Base-by-base conservation (phyloP, 2,329 filamentous ascomycete species). In the Colletotrichum lini region DNA sequence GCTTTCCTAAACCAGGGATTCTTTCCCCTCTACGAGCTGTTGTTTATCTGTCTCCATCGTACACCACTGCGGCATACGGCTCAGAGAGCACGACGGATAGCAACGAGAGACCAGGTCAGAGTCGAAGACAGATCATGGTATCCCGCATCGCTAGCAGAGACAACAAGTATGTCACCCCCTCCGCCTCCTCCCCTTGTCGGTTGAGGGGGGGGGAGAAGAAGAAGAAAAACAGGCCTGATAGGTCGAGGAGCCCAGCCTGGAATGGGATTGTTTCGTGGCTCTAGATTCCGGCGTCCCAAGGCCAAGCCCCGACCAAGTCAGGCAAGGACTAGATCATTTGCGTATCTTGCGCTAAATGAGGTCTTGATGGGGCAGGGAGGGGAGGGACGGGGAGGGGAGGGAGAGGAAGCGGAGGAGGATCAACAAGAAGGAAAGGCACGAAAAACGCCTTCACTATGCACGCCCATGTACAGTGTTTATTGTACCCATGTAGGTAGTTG, bases 251-350 rank as follows among this genome's bases (percentile, higher is more conserved):
- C 67, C 57, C 56, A 67, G 44, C 49, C 68, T 71, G 68, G 64
- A 58, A 71, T 67, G 57, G 64, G 45, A 18, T 38, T 52, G 68
- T 67, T 62, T 67, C 64, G 64, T 67, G 68, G 68, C 57, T 67
- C 68, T 67, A 61, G 64, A 53, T 53, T 57, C 68, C 57, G 64
- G 57, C 52, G 26, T 52, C 64, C 38, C 52, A 21, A 61, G 40
- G 57, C 57, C 50, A 21, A 38, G 35, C 38, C 63, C 63, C 56
- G 18, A 16, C 67, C 47, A 67, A 45, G 35, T 44, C 54, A 49
- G 56, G 18, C 63, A 23, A 35, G 42, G 12, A 18, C 62, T 70
- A 67, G 62, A 26, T 60, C 62, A 60, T 67, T 70, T 67, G 50
- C 49, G 44, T 61, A 57, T 67, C 63, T 61, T 67, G 67, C 56